A percentile compares a stretch with the other conserved stretches of the same genome.
Evolutionary conservation across 2,329 filamentous ascomycete genomes (phyloP).

Genomic region (Albifimbria verrucaria): DNA sequence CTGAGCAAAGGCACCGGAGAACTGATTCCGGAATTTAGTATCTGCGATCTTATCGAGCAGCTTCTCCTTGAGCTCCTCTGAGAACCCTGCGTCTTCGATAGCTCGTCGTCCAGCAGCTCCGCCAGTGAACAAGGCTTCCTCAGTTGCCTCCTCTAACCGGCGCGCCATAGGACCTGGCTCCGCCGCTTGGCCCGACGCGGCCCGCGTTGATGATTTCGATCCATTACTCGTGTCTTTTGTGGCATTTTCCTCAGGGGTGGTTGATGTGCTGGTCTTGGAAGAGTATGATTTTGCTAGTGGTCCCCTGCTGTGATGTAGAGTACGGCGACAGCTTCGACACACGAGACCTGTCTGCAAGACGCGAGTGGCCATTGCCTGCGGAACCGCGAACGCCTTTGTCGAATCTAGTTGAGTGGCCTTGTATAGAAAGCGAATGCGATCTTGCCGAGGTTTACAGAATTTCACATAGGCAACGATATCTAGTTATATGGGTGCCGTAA

Average conservation of each 20-base stretch:
- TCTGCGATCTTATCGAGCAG: constrained; percentile 55
- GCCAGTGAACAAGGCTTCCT: constrained; percentile 57
- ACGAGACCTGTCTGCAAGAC: not conserved
- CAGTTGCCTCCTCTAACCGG: constrained; percentile 59
- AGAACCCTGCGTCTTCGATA: constrained; percentile 61
- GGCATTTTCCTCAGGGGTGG: not conserved
- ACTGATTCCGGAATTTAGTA: constrained; percentile 50
- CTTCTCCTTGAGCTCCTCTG: constrained; percentile 57
- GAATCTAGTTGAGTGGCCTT: too few relatives aligned
- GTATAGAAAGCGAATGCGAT: too few relatives aligned
- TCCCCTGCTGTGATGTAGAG: not conserved
- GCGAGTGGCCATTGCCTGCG: too few relatives aligned
- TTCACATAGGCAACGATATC: too few relatives aligned
- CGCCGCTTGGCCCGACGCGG: not conserved
- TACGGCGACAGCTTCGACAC: not conserved
- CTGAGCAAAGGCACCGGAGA: constrained; percentile 46
- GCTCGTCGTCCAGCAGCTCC: constrained; percentile 58
- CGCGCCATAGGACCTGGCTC: constrained; percentile 48
- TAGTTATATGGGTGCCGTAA: not conserved
- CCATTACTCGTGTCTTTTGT: not conserved
- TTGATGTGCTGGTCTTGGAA: not conserved
- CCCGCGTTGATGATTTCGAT: not conserved
- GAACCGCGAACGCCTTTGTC: too few relatives aligned
- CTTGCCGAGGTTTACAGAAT: too few relatives aligned
- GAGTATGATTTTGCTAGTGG: not conserved